A percentile compares a stretch with the other conserved stretches of the same genome.
These are phyloP conservation scores for Coffea eugenioides DNA, from an alignment of 257 asterid genomes.

Conservation along the genomic window DNA sequence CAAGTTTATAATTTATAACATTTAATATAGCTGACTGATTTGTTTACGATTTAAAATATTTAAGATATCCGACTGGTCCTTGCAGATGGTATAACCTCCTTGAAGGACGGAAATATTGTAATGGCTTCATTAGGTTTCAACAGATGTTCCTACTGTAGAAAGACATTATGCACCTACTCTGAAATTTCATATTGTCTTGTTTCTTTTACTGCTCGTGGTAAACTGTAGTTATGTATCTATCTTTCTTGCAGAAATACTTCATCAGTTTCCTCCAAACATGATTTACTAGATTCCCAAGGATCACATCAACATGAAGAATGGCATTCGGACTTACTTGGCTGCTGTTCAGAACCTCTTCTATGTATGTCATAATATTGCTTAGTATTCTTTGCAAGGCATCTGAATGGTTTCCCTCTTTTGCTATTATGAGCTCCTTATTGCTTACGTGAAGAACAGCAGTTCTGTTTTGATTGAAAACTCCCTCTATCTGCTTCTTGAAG, in stretches of 20 bases:
- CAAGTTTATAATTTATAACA: not conserved
- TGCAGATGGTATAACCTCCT: not conserved
- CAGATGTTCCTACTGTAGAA: not conserved
- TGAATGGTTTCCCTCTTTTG: not conserved
- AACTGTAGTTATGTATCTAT: slow-evolving; percentile 1
- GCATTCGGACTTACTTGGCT: slow-evolving; percentile 87
- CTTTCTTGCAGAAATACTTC: slow-evolving; percentile 54
- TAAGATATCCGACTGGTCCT: not conserved
- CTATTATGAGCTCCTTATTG: not conserved
- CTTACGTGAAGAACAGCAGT: not conserved
- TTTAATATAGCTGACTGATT: not conserved
- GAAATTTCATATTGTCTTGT: not conserved
- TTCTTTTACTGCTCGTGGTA: slow-evolving; percentile 1
- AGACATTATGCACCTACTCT: not conserved
- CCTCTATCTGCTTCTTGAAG: not conserved
- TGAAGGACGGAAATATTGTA: not conserved
- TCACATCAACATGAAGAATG: slow-evolving; percentile 51
- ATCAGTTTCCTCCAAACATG: slow-evolving; percentile 64
- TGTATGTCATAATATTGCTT: slow-evolving; percentile 46
- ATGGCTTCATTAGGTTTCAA: not conserved
- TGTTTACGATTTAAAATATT: not conserved
- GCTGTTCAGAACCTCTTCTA: slow-evolving; percentile 89
- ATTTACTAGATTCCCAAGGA: slow-evolving; percentile 55
- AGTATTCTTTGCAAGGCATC: not conserved
- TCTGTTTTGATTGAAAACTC: not conserved